Base-by-base conservation (phyloP, 164 flowering plant genomes). In the Umbellularia californica region DNA sequence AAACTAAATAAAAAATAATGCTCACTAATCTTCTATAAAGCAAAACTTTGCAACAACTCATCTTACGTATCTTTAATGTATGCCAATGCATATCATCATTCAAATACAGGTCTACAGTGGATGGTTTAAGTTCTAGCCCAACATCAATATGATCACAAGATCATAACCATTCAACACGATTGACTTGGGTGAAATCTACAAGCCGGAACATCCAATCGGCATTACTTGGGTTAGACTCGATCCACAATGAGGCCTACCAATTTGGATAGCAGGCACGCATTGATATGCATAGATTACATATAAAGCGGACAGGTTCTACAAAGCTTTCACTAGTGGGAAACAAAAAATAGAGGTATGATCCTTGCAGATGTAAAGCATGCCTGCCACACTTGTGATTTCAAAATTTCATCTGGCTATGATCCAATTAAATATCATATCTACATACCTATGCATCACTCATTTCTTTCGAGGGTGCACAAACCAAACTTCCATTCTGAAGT, bases 401-500 rank as follows among this genome's bases (percentile, higher is more conserved):
- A 64, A 64, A 64, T 3, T 14, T 60, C 67, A 62, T 62, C 17
- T 52, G 6, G 60, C 19, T 3, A 70, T 75, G 76, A 66, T 65
- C n/a, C 24, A 24, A 65, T 5, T 47, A 30, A 60, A 68, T 5
- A 50, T 12, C 19, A 72, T 47, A 67, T 55, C 28, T 74, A 73
- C 65, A 75, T 50, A 60, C 69, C 70, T 76, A 80, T 65, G 71
- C 35, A 52, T 74, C 71, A 30, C 33, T 11, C 11, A 24, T 58
- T 3, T 50, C 28, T 68, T 73, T 19, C 17, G n/a, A 15, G 69
- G 69, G 50, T 19, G 69, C 41, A 30, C n/a, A 65, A 65, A 75
- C n/a, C 30, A 94, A 81, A 65, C 88, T 84, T 5, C 81, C 89
- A 71, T 86, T 86, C 76, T 88, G 79, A 23, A 86, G 87, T 6